phyloP scores from a whole-genome alignment of 208 protist species.

The Hexamita inflata region DNA sequence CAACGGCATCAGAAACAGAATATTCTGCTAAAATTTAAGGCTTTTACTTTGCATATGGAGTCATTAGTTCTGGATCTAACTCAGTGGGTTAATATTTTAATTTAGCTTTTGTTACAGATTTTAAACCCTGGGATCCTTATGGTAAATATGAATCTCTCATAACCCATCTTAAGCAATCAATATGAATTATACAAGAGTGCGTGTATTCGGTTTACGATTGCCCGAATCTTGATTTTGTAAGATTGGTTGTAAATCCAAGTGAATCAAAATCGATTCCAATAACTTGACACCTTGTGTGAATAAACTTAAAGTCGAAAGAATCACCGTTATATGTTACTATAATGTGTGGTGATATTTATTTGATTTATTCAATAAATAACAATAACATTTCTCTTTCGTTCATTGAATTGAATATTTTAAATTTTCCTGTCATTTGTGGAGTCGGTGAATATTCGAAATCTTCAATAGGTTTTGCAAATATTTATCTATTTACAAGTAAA shows the following conservation, averaged over 20 bases:
- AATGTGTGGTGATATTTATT: slow-evolving; percentile 76
- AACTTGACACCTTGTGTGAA: slow-evolving; percentile 68
- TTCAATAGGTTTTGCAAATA: slow-evolving; percentile 87
- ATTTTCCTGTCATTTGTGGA: slow-evolving; percentile 82
- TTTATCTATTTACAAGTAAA: slow-evolving; percentile 88
- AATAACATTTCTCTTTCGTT: slow-evolving; percentile 71
- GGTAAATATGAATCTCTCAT: slow-evolving; percentile 98
- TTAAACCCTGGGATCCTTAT: slow-evolving; percentile 74
- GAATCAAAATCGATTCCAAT: slow-evolving; percentile 46
- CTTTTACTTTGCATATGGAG: slow-evolving; percentile 70
- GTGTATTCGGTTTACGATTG: slow-evolving; percentile 69
- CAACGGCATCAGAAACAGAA: slow-evolving; percentile 98
- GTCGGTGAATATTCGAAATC: slow-evolving; percentile 97
- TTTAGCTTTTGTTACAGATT: slow-evolving; percentile 91
- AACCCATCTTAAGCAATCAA: slow-evolving; percentile 98
- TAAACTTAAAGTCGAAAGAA: slow-evolving; percentile 98
- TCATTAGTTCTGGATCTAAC: slow-evolving; percentile 97
- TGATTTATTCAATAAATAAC: slow-evolving; percentile 85
- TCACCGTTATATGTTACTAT: slow-evolving; percentile 99
- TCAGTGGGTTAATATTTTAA: slow-evolving; percentile 96
- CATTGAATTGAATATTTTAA: slow-evolving; percentile 83
- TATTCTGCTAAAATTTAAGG: slow-evolving; percentile 93
- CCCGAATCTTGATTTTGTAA: slow-evolving; percentile 44
- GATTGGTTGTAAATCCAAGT: slow-evolving; percentile 46
- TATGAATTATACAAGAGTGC: slow-evolving; percentile 69